Percentiles rank a stretch among this genome's conserved stretches.
phyloP scores from a whole-genome alignment of 305 asterid genomes.

The Fraxinus angustifolia region DNA sequence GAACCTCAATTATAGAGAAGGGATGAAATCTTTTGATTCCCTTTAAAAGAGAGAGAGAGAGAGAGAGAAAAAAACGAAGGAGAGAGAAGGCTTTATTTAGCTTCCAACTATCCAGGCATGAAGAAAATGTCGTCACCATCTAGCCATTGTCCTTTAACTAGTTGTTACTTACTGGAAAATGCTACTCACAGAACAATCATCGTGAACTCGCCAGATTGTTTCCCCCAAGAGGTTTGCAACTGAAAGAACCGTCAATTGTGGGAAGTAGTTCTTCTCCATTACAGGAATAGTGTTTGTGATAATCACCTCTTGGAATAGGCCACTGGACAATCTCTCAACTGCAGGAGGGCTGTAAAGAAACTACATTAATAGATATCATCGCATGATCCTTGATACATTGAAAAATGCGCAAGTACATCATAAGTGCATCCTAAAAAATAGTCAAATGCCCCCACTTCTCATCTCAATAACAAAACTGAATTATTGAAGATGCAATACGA shows the following conservation, averaged over 20 bases:
- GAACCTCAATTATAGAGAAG: not conserved
- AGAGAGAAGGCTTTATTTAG: not conserved
- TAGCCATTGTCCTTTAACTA: not conserved
- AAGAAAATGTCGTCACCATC: not conserved
- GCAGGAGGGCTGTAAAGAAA: conserved; percentile 72
- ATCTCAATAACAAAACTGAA: not conserved
- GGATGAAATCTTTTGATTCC: not conserved
- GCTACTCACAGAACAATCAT: conserved; percentile 87
- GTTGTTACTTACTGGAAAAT: conserved; percentile 52
- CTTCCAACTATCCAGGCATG: not conserved
- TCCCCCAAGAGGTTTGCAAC: conserved; percentile 85
- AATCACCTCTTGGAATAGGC: conserved; percentile 86
- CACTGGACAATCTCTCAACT: conserved; percentile 73
- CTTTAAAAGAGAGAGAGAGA: not conserved
- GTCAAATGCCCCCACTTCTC: not conserved
- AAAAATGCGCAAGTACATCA: not conserved
- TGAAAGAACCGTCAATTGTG: conserved; percentile 75
- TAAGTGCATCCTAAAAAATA: not conserved
- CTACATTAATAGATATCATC: conserved; percentile 7
- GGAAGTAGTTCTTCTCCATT: conserved; percentile 65
- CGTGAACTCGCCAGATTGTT: conserved; percentile 89
- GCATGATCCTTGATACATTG: not conserved
- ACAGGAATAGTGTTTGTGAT: conserved; percentile 76
- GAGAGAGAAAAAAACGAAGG: no score
- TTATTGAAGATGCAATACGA: not conserved